A percentile compares a stretch with the other conserved stretches of the same genome.
Evolutionary conservation across 805 yeast genomes (phyloP).

Genomic region (Candida parachauliodes): DNA sequence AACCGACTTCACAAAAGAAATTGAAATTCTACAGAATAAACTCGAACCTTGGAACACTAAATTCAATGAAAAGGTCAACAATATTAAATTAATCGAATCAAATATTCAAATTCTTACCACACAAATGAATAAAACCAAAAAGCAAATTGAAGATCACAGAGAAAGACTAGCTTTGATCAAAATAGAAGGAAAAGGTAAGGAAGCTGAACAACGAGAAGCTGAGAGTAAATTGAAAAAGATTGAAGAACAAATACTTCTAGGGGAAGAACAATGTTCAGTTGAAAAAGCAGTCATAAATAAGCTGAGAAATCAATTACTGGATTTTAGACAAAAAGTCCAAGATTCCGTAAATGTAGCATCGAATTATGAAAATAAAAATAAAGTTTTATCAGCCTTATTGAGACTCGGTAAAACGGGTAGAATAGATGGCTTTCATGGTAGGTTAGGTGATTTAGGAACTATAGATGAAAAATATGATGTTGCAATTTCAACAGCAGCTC

Average conservation of each 20-base stretch:
- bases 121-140: slow-evolving; percentile 40
- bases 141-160: slow-evolving; percentile 44
- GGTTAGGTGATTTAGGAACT: slow-evolving; percentile 88
- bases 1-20: slow-evolving; percentile 57
- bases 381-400: slow-evolving; percentile 65
- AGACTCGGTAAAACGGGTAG: slow-evolving; percentile 77
- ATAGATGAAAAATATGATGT: slow-evolving; percentile 87
- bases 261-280: slow-evolving; percentile 51
- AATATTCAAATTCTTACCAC: slow-evolving; percentile 57
- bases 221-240: slow-evolving; percentile 48
- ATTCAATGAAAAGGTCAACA: slow-evolving; percentile 59
- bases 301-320: slow-evolving; percentile 50
- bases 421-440: slow-evolving; percentile 80
- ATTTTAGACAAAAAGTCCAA: slow-evolving; percentile 56
- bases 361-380: slow-evolving; percentile 62
- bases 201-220: slow-evolving; percentile 42
- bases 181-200: slow-evolving; percentile 47
- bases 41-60: slow-evolving; percentile 82
- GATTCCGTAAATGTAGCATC: slow-evolving; percentile 64
- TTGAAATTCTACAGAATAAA: slow-evolving; percentile 58
- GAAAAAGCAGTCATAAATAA: slow-evolving; percentile 49
- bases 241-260: slow-evolving; percentile 51
- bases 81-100: slow-evolving; percentile 60
- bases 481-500: slow-evolving; percentile 93
- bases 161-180: slow-evolving; percentile 43